Percentiles rank a stretch among this genome's conserved stretches.
Evolutionary conservation across 2,329 filamentous ascomycete genomes (phyloP).

Genomic region (Amesomyces nigricolor): DNA sequence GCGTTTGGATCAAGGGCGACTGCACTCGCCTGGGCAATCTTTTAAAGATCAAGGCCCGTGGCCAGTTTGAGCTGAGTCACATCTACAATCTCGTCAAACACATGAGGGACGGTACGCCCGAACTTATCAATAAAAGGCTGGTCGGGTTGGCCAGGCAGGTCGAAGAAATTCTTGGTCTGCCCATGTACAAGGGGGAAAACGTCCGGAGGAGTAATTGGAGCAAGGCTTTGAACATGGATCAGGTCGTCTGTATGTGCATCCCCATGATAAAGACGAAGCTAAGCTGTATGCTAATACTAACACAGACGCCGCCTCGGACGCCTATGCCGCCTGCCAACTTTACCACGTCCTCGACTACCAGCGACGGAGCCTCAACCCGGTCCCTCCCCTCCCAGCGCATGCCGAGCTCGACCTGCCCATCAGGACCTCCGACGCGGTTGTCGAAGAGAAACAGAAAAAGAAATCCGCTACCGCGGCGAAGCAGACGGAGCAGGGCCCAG

Average conservation of each 20-base stretch:
- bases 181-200: slow-evolving; percentile 64
- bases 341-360: slow-evolving; percentile 66
- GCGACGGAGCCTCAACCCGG: slow-evolving; percentile 59
- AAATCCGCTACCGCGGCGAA: no score
- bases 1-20: slow-evolving; percentile 70
- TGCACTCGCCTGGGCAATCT: slow-evolving; percentile 61
- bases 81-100: slow-evolving; percentile 72
- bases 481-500: no score
- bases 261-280: background rate
- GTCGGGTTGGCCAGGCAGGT: slow-evolving; percentile 67
- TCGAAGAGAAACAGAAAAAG: no score
- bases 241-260: slow-evolving; percentile 61
- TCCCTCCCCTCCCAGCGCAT: slow-evolving; percentile 63
- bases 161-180: slow-evolving; percentile 63
- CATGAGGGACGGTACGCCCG: slow-evolving; percentile 44
- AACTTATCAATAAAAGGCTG: slow-evolving; percentile 58
- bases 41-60: slow-evolving; percentile 58
- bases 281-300: slow-evolving; percentile 25
- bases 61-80: slow-evolving; percentile 76
- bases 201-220: slow-evolving; percentile 76
- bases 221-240: slow-evolving; percentile 51
- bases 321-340: slow-evolving; percentile 71
- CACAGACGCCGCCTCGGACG: slow-evolving; percentile 71
- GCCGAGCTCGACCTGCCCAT: slow-evolving; percentile 64
- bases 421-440: slow-evolving; percentile 38